Evolutionary conservation across 2,329 filamentous ascomycete species (phyloP), one percentile per base, ranked within the genome.

Genomic region (Cyphellophora europaea): DNA sequence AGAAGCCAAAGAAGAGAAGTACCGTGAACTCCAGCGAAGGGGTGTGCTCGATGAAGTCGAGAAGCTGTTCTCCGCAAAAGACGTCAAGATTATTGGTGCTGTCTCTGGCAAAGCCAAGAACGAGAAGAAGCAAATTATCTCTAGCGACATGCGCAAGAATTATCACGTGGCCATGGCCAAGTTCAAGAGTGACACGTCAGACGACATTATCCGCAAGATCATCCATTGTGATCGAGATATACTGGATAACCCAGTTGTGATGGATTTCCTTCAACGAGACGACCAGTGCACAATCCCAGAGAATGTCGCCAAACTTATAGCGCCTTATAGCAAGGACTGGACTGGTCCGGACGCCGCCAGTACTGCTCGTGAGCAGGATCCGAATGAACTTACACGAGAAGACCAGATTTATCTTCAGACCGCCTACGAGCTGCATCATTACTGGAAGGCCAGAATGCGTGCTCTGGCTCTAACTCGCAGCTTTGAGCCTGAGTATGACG

Each of bases 41-140:
- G 91, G 91, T 66, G 93, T 98, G 43, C 69, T 96, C 47, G 91
- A 96, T 48, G 91, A 96, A 62, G 89, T 98, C 36, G 91, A 98
- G 63, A 93, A 93, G 59, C 70, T 96, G 27, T 98, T 98, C 65
- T 77, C 93, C 74, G 89, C 91, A 35, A 96, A 95, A 63, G 91
- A 98, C 59, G 89, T 87, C 62, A 95, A 93, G 65, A 74, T 80
- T 45, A 68, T 96, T 52, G 85, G 86, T 44, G 73, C 75, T 49
- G 72, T 74, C 44, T 56, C 62, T 36, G 58, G 64, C 15, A 74
- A 77, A 49, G 85, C 86, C 62, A 88, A 88, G 63, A 80, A 85
- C 53, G 89, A 95, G 56, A 96, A 96, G 76, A 96, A 95, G 66
- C 87, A 95, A 59, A 78, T 98, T 58, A 94, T 98, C 53, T 87